These are phyloP conservation scores for Ichthyophonus hoferi DNA, from an alignment of 208 protist species.

Conservation along the genomic window DNA sequence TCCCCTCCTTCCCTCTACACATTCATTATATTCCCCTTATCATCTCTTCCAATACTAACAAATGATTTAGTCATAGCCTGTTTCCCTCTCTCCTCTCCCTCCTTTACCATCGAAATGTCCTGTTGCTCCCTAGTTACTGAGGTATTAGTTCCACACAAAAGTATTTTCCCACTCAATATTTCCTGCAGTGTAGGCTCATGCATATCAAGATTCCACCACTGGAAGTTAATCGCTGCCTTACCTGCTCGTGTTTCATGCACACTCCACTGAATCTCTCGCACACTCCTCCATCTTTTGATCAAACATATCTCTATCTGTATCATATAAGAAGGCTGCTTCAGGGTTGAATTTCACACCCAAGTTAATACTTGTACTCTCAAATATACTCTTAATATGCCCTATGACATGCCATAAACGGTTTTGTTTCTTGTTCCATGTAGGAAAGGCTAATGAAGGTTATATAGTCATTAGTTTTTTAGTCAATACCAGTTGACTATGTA, in stretches of 20 bases:
- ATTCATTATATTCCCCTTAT: not conserved
- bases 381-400: not conserved
- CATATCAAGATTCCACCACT: not conserved
- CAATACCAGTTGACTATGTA: not conserved
- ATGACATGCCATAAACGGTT: not conserved
- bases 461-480: not conserved
- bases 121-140: not conserved
- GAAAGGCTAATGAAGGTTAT: not conserved
- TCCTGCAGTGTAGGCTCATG: not conserved
- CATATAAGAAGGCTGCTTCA: not conserved
- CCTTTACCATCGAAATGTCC: not conserved
- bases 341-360: not conserved
- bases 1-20: too few relatives aligned
- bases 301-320: not conserved
- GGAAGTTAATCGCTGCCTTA: not conserved
- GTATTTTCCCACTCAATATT: not conserved
- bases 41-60: not conserved
- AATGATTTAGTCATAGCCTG: not conserved
- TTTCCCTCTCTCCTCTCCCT: not conserved
- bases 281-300: not conserved
- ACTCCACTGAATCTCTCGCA: not conserved
- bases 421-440: not conserved
- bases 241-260: not conserved
- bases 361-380: not conserved
- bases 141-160: too few relatives aligned